phyloP scores from a whole-genome alignment of 768 basidiomycete genomes.

The Pleurotus tuoliensis region DNA sequence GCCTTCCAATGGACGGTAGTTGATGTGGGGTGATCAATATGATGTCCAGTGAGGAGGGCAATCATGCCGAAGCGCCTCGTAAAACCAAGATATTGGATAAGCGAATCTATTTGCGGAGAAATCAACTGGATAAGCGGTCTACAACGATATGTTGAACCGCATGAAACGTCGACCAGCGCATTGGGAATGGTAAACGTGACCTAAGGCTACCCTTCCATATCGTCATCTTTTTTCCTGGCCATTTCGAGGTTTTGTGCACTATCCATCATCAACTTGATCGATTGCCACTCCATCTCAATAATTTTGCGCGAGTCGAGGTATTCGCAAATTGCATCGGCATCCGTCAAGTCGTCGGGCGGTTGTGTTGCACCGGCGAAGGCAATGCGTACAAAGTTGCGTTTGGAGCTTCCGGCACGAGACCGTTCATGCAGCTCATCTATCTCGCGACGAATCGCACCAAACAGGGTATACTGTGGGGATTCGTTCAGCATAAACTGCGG shows the following conservation, averaged over 20 bases:
- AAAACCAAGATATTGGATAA: no score
- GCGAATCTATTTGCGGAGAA: no score
- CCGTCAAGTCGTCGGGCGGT: constrained; percentile 63
- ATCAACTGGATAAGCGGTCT: no score
- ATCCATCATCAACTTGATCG: constrained; percentile 71
- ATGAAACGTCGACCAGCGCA: no score
- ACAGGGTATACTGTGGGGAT: constrained; percentile 54
- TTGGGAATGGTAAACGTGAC: neutral
- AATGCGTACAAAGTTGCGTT: constrained; percentile 51
- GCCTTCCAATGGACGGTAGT: no score
- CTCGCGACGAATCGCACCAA: constrained; percentile 52
- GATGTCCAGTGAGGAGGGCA: no score
- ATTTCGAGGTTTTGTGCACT: constrained; percentile 62
- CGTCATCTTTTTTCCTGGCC: constrained; percentile 40
- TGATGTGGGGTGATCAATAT: no score
- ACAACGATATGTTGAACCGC: no score
- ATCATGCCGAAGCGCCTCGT: no score
- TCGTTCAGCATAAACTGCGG: neutral
- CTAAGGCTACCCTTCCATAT: constrained; percentile 20
- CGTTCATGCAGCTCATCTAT: constrained; percentile 43
- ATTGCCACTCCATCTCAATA: constrained; percentile 68
- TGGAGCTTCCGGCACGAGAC: constrained; percentile 26
- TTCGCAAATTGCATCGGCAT: constrained; percentile 78
- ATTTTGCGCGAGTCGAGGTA: constrained; percentile 73
- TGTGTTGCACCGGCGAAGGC: constrained; percentile 48